Conservation (phyloP, 2,329 filamentous ascomycete species). For the Scedosporium boydii region DNA sequence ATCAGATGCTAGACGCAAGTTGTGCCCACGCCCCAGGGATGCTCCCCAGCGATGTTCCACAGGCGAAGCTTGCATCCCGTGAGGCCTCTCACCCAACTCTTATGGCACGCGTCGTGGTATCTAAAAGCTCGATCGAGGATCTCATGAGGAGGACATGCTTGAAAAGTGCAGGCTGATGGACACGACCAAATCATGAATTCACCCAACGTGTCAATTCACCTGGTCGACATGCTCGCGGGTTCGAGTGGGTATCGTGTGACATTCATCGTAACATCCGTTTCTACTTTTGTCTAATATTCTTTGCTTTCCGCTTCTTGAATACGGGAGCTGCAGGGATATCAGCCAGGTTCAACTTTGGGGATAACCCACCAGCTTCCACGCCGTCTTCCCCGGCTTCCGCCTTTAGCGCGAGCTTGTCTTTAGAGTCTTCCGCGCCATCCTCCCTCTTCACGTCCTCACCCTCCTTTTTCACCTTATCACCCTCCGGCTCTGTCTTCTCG, state of each 20-base stretch:
- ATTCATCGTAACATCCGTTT: background rate
- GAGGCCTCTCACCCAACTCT: no score
- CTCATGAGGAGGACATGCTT: no score
- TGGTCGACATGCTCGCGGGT: no score
- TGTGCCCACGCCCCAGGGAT: no score
- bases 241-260: background rate
- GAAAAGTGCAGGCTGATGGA: no score
- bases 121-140: no score
- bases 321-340: conserved; percentile 42
- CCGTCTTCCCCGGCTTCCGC: conserved; percentile 25
- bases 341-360: conserved; percentile 6
- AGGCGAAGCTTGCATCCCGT: no score
- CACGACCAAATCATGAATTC: no score
- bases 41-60: no score
- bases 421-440: conserved; percentile 15
- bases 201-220: no score
- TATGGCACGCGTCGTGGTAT: no score
- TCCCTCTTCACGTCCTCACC: conserved; percentile 5
- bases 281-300: conserved; percentile 51
- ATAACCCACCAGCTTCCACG: conserved; percentile 20
- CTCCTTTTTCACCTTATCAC: conserved; percentile 19
- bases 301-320: conserved; percentile 74
- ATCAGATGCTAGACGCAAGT: no score
- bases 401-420: conserved; percentile 18
- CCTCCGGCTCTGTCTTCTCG: conserved; percentile 12